Percentiles rank a stretch among this genome's conserved stretches.
phyloP scores from a whole-genome alignment of 1,139 yeast species.

The Tardiomyces depauwii region DNA sequence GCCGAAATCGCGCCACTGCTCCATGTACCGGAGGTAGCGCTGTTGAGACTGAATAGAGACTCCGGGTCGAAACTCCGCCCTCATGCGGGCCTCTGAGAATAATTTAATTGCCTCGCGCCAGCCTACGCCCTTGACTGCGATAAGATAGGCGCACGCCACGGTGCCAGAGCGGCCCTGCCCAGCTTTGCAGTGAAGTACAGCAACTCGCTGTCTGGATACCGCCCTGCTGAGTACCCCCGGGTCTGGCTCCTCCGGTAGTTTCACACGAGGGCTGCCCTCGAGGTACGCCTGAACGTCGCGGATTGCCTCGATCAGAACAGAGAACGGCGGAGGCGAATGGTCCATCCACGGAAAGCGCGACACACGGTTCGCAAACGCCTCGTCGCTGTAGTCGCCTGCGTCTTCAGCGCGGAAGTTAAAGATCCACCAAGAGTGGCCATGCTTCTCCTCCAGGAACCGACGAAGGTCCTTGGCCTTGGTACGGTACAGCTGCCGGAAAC shows the following conservation, averaged over 20 bases:
- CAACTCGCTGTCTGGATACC: conserved; percentile 32
- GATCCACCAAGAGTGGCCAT: conserved; percentile 53
- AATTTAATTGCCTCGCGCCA: conserved; percentile 37
- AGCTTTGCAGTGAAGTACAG: conserved; percentile 76
- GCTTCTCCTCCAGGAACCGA: conserved; percentile 36
- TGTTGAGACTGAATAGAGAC: conserved; percentile 63
- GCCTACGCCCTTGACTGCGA: conserved; percentile 32
- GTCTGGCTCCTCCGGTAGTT: background rate
- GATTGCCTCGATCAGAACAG: conserved; percentile 34
- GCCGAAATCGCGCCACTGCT: conserved; percentile 22
- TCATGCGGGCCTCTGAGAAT: conserved; percentile 53
- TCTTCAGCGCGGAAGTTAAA: conserved; percentile 63
- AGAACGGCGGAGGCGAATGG: conserved; percentile 66
- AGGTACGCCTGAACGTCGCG: conserved; percentile 38
- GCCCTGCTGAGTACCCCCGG: background rate
- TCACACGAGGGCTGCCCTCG: conserved; percentile 2
- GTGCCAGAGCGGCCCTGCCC: conserved; percentile 92
- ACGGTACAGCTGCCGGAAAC: conserved; percentile 38
- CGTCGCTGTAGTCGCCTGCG: conserved; percentile 34
- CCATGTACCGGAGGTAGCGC: conserved; percentile 55
- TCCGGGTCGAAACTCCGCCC: conserved; percentile 47
- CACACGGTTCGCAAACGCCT: conserved; percentile 22
- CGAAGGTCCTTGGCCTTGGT: conserved; percentile 44
- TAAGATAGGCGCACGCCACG: conserved; percentile 57
- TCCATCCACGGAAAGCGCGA: conserved; percentile 55